A percentile compares a stretch with the other conserved stretches of the same genome.
These are phyloP conservation scores for Bipolaris sorokiniana DNA, from an alignment of 2,329 filamentous ascomycete species.

Conservation along the genomic window DNA sequence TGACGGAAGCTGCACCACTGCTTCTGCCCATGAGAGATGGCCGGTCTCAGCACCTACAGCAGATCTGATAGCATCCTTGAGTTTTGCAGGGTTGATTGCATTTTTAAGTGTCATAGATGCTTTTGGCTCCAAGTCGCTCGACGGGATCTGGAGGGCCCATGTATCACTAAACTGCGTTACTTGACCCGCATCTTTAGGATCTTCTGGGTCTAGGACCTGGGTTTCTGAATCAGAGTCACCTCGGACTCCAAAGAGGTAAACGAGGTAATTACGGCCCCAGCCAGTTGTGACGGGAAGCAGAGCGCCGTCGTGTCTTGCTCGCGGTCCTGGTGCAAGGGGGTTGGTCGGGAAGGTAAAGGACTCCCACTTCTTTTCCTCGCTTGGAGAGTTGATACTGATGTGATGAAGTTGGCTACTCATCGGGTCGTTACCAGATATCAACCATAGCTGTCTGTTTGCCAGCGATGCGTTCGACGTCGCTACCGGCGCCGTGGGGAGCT, in stretches of 20 bases:
- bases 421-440: conserved; percentile 47
- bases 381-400: conserved; percentile 28
- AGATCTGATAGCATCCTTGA: conserved; percentile 53
- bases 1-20: conserved; percentile 47
- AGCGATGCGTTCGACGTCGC: conserved; percentile 46
- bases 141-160: conserved; percentile 55
- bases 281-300: conserved; percentile 52
- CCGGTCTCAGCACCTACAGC: conserved; percentile 51
- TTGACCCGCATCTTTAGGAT: conserved; percentile 17
- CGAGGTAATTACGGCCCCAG: conserved; percentile 53
- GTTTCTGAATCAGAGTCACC: conserved; percentile 5
- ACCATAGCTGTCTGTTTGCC: conserved; percentile 47
- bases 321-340: conserved; percentile 52
- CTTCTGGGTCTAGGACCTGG: conserved; percentile 4
- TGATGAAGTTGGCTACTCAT: conserved; percentile 41
- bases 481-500: conserved; percentile 35
- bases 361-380: conserved; percentile 44
- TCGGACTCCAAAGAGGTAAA: conserved; percentile 51
- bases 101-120: conserved; percentile 32
- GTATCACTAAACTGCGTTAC: conserved; percentile 49
- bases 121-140: conserved; percentile 39
- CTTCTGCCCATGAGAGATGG: conserved; percentile 52
- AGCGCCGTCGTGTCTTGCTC: conserved; percentile 48
- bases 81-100: conserved; percentile 50
- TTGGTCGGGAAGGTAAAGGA: conserved; percentile 52